Percentiles rank a stretch among this genome's conserved stretches.
Evolutionary conservation across 2,329 filamentous ascomycete species (phyloP).

Genomic region (Harringtonia lauricola): DNA sequence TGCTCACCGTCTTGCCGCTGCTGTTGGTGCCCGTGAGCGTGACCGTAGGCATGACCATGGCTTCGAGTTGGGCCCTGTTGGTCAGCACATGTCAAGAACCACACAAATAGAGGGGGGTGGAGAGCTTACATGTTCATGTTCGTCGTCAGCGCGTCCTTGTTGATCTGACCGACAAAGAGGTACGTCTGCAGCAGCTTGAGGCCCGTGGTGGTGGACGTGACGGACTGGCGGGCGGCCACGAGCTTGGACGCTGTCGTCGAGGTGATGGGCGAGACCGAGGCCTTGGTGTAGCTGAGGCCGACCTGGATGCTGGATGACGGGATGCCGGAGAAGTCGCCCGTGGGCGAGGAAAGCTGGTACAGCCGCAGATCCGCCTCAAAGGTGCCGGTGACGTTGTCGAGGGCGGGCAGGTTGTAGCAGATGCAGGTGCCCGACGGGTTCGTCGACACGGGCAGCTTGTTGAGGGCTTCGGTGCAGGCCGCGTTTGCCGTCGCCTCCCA

Average conservation of each 20-base stretch:
- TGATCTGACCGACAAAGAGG: slow-evolving; percentile 59
- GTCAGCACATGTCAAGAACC: not conserved
- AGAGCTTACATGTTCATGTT: slow-evolving; percentile 49
- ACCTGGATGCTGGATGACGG: slow-evolving; percentile 41
- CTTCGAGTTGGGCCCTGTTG: slow-evolving; percentile 44
- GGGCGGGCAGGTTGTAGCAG: slow-evolving; percentile 70
- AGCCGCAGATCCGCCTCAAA: slow-evolving; percentile 71
- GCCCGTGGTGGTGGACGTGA: slow-evolving; percentile 3
- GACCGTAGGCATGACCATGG: slow-evolving; percentile 56
- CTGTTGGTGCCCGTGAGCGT: slow-evolving; percentile 49
- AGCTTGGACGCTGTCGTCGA: slow-evolving; percentile 14
- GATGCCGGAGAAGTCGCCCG: slow-evolving; percentile 40
- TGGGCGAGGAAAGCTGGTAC: slow-evolving; percentile 55
- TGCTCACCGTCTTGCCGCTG: slow-evolving; percentile 40
- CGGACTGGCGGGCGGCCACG: slow-evolving; percentile 11
- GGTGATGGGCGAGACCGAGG: slow-evolving; percentile 35
- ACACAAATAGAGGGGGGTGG: not conserved
- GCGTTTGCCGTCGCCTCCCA: slow-evolving; percentile 45
- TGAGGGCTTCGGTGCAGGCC: slow-evolving; percentile 50
- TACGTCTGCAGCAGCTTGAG: slow-evolving; percentile 48
- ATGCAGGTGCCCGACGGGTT: slow-evolving; percentile 70
- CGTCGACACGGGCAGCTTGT: slow-evolving; percentile 41
- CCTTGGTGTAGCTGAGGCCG: slow-evolving; percentile 41
- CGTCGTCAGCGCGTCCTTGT: slow-evolving; percentile 39
- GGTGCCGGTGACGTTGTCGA: slow-evolving; percentile 54